Evolutionary conservation across 768 basidiomycete species (phyloP).

Genomic region (Amanita rubescens): DNA sequence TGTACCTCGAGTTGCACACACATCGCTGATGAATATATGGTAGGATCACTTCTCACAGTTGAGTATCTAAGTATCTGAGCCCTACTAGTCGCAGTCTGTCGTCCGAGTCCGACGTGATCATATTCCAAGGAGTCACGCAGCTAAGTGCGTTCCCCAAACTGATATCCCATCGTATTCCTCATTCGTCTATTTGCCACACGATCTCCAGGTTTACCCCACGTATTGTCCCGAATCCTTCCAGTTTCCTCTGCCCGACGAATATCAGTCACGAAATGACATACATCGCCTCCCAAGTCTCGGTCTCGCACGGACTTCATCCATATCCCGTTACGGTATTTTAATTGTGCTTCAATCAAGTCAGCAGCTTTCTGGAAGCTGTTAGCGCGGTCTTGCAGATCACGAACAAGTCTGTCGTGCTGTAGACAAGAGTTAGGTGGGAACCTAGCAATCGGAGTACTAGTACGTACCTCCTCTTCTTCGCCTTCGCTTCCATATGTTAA

Average conservation of each 20-base stretch:
- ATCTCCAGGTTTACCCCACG: slow-evolving; percentile 12
- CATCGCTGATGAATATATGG: too few relatives aligned
- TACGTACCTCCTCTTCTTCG: background rate
- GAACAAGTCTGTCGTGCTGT: background rate
- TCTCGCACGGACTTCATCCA: slow-evolving; percentile 10
- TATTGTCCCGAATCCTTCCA: slow-evolving; percentile 11
- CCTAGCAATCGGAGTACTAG: background rate
- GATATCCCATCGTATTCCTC: background rate
- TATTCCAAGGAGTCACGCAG: too few relatives aligned
- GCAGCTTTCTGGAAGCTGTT: background rate
- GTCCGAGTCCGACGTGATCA: too few relatives aligned
- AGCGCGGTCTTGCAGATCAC: background rate
- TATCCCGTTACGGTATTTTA: slow-evolving; percentile 6
- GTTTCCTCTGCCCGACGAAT: slow-evolving; percentile 12
- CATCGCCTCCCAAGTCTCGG: slow-evolving; percentile 11
- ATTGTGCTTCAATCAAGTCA: background rate
- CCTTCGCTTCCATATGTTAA: too few relatives aligned
- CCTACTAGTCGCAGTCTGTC: too few relatives aligned
- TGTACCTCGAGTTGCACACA: too few relatives aligned
- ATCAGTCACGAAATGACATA: slow-evolving; percentile 12
- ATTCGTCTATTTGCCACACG: background rate
- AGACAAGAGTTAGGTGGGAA: background rate
- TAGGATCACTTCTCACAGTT: too few relatives aligned
- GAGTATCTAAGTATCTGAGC: too few relatives aligned
- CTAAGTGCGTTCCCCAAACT: background rate